phyloP scores from a whole-genome alignment of 768 basidiomycete species.

The Lyophyllum atratum region DNA sequence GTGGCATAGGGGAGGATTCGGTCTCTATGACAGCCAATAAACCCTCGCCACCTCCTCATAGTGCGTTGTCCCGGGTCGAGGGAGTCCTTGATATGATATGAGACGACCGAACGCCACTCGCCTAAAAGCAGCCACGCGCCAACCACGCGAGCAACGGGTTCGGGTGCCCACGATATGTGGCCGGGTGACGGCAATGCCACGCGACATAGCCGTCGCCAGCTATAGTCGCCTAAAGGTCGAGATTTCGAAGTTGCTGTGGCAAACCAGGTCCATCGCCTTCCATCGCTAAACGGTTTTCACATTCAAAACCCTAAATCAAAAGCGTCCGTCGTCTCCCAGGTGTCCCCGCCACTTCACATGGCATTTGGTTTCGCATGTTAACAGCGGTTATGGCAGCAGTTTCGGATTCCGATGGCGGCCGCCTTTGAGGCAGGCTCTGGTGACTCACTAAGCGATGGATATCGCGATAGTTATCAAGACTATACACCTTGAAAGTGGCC shows the following conservation, averaged over 20 bases:
- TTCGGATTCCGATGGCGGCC: background rate
- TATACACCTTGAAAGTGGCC: background rate
- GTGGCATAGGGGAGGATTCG: no score
- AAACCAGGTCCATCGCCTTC: background rate
- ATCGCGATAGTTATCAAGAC: background rate
- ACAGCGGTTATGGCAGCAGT: background rate
- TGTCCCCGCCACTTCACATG: background rate
- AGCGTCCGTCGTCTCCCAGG: background rate
- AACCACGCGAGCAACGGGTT: background rate
- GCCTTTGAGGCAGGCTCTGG: background rate
- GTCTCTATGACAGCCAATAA: conserved; percentile 2
- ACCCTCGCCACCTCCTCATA: background rate
- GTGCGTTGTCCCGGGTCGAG: no score
- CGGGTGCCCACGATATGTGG: background rate
- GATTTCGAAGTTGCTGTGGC: background rate
- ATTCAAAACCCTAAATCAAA: background rate
- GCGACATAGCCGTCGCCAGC: background rate
- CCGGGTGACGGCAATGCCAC: background rate
- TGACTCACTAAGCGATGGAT: background rate
- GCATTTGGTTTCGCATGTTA: background rate
- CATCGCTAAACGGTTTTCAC: background rate
- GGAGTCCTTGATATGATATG: background rate
- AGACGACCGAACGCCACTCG: background rate
- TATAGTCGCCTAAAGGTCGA: background rate
- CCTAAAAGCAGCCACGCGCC: background rate